phyloP scores from a whole-genome alignment of 2,329 filamentous ascomycete genomes.

The Phoma sp. region DNA sequence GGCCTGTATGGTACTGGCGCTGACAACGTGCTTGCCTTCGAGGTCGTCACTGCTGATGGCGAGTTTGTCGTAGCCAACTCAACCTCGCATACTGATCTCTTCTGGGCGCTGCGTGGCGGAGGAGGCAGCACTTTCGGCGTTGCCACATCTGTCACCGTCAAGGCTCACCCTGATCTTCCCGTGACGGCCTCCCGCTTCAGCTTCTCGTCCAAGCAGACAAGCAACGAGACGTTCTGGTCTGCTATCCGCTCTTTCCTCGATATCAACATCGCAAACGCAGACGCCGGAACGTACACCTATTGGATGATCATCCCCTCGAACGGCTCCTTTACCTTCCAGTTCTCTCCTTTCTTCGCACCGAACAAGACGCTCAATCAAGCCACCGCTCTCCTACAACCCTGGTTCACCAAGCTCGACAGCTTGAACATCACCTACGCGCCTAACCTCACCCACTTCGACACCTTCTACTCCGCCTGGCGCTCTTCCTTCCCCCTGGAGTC shows the following conservation, averaged over 20 bases:
- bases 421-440: slow-evolving; percentile 42
- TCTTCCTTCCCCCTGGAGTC: slow-evolving; percentile 45
- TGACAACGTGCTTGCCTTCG: slow-evolving; percentile 45
- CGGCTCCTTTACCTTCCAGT: slow-evolving; percentile 42
- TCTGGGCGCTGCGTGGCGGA: slow-evolving; percentile 47
- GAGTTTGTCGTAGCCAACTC: slow-evolving; percentile 40
- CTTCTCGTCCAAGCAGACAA: slow-evolving; percentile 39
- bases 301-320: slow-evolving; percentile 42
- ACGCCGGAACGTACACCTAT: slow-evolving; percentile 46
- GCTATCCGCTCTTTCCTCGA: slow-evolving; percentile 39
- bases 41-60: slow-evolving; percentile 43
- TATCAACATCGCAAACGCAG: slow-evolving; percentile 44
- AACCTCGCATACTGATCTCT: slow-evolving; percentile 40
- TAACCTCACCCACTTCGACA: slow-evolving; percentile 43
- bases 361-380: slow-evolving; percentile 41
- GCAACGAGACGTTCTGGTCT: slow-evolving; percentile 47
- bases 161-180: slow-evolving; percentile 42
- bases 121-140: slow-evolving; percentile 46
- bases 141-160: slow-evolving; percentile 43
- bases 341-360: slow-evolving; percentile 46
- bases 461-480: slow-evolving; percentile 43
- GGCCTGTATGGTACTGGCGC: slow-evolving; percentile 51
- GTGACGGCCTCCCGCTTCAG: slow-evolving; percentile 42
- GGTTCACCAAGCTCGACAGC: slow-evolving; percentile 37
- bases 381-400: slow-evolving; percentile 40